A percentile compares a stretch with the other conserved stretches of the same genome.
Conservation (phyloP, 352 stramenopile species). For the Aphanomyces euteiches region DNA sequence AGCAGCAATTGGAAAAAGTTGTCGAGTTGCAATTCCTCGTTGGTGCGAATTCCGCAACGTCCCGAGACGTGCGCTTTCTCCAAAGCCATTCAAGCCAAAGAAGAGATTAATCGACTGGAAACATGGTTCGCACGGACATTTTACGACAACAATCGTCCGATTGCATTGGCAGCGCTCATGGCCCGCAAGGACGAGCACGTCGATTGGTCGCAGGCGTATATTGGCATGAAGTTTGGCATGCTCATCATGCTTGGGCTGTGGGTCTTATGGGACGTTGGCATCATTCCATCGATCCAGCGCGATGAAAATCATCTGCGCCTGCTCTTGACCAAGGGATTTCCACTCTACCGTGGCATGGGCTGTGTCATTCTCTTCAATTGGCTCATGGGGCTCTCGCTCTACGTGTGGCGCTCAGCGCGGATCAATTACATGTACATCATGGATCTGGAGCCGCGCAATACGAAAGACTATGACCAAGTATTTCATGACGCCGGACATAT, state of each 20-base stretch:
- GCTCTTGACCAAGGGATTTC: conserved; percentile 80
- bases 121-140: conserved; percentile 66
- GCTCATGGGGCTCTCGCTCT: conserved; percentile 91
- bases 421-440: conserved; percentile 97
- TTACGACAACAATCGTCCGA: conserved; percentile 62
- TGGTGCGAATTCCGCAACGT: conserved; percentile 30
- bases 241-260: conserved; percentile 83
- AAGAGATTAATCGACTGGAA: conserved; percentile 59
- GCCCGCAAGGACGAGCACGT: conserved; percentile 70
- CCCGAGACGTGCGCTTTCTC: conserved; percentile 50
- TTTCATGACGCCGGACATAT: conserved; percentile 96
- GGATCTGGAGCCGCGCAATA: conserved; percentile 85
- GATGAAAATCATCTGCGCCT: conserved; percentile 71
- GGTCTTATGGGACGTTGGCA: conserved; percentile 94
- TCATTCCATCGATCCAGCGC: conserved; percentile 70
- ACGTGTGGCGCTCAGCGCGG: conserved; percentile 85
- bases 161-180: conserved; percentile 77
- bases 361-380: conserved; percentile 94
- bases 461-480: conserved; percentile 84
- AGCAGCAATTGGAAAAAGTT: conserved; percentile 36
- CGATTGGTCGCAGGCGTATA: conserved; percentile 77
- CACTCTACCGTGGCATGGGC: conserved; percentile 93
- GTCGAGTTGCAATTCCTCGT: conserved; percentile 31
- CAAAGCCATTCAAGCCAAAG: conserved; percentile 46
- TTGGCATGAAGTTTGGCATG: conserved; percentile 78